Percentiles rank a stretch among this genome's conserved stretches.
phyloP scores from a whole-genome alignment of 2,329 filamentous ascomycete species.

The Ilyonectria robusta region DNA sequence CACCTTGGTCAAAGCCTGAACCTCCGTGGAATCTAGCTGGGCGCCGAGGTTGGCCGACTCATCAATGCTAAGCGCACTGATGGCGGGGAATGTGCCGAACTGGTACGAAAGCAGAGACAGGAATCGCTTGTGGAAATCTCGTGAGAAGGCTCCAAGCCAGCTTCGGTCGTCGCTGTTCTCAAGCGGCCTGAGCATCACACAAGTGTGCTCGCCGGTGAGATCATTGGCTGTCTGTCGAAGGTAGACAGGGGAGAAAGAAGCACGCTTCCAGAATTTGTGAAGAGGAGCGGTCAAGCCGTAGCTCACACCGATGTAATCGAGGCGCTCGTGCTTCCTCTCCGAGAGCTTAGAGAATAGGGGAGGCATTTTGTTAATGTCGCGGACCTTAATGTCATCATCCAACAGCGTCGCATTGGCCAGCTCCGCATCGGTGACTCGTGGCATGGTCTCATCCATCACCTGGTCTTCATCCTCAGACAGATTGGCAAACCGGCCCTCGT shows the following conservation, averaged over 20 bases:
- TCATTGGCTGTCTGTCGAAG: conserved; percentile 96
- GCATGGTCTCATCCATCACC: conserved; percentile 73
- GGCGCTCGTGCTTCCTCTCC: conserved; percentile 81
- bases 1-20: conserved; percentile 74
- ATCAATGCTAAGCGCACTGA: conserved; percentile 87
- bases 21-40: conserved; percentile 69
- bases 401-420: conserved; percentile 82
- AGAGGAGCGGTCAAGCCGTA: conserved; percentile 90
- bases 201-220: conserved; percentile 96
- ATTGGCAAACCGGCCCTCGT: conserved; percentile 91
- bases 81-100: conserved; percentile 85
- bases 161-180: conserved; percentile 76
- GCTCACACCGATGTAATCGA: conserved; percentile 96
- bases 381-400: conserved; percentile 89
- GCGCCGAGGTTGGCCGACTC: conserved; percentile 85
- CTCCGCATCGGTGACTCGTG: conserved; percentile 86
- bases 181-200: conserved; percentile 93
- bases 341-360: conserved; percentile 91
- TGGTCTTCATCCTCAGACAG: conserved; percentile 79
- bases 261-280: conserved; percentile 97
- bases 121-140: conserved; percentile 97
- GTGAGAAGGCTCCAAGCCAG: conserved; percentile 92
- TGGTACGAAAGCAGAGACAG: conserved; percentile 91
- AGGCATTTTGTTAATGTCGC: conserved; percentile 92
- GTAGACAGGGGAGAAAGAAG: conserved; percentile 89